phyloP scores from a whole-genome alignment of 768 basidiomycete species.

The Mycena indigotica region DNA sequence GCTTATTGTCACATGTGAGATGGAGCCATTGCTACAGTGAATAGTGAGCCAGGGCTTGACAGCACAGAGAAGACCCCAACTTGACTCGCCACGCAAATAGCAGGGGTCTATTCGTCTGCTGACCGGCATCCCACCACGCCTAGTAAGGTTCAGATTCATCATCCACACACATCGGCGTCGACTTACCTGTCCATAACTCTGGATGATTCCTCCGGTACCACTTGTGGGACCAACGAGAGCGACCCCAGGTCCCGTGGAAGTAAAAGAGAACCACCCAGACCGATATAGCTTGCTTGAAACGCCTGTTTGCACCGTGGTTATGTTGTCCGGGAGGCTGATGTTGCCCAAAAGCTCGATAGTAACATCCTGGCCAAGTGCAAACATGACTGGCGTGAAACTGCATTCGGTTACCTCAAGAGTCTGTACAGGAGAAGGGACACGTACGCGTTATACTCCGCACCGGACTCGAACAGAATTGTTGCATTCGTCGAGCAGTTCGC shows the following conservation, averaged over 20 bases:
- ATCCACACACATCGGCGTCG: conserved; percentile 16
- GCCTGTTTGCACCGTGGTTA: conserved; percentile 18
- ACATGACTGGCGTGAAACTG: conserved; percentile 19
- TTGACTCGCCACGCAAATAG: no score
- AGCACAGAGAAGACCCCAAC: no score
- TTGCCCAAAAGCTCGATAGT: conserved; percentile 18
- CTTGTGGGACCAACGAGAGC: conserved; percentile 13
- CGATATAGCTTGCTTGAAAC: conserved; percentile 17
- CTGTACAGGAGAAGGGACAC: neutral
- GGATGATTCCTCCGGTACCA: conserved; percentile 17
- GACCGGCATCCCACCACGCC: conserved; percentile 7
- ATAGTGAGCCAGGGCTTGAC: conserved; percentile 1
- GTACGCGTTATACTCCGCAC: conserved; percentile 19
- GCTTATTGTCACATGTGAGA: conserved; percentile 16
- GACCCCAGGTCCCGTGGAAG: conserved; percentile 16
- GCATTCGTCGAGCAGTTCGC: conserved; percentile 17
- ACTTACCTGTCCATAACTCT: conserved; percentile 19
- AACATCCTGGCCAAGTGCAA: conserved; percentile 17
- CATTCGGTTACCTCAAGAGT: neutral
- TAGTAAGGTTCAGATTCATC: conserved; percentile 17
- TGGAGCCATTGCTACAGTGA: conserved; percentile 15
- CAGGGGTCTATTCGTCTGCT: no score
- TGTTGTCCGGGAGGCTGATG: conserved; percentile 19
- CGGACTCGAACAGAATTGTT: conserved; percentile 14
- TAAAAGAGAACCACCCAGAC: conserved; percentile 16